Evolutionary conservation across 306 rosid genomes (phyloP), one percentile per base, ranked within the genome.

Genomic region (Begonia peltatifolia): DNA sequence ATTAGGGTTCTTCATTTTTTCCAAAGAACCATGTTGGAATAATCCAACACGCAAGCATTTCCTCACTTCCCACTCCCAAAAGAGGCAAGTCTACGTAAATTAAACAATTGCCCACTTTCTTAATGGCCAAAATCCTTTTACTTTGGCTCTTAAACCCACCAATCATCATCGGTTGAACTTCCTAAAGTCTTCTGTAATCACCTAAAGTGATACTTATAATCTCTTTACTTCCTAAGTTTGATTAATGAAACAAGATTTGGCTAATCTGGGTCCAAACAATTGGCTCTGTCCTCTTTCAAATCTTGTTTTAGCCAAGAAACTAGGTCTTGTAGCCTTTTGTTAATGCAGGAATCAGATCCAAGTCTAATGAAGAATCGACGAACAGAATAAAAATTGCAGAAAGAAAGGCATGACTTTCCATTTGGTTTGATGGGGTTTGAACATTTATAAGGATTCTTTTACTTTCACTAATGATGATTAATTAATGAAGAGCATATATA

Each of bases 331-430:
- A 30, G 38, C 38, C 48, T 44, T 44, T 44, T 44, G 46, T 44
- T 44, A 10, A 43, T 22, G 61, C 50, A 55, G 30, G 56, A 47
- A 66, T 59, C 47, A 60, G 47, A 60, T 56, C 64, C 48, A 44
- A 44, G n/a, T 44, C 14, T 44, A 12, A 42, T 5, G 12, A 44
- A 4, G 48, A 11, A 0, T 44, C 14, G 12, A 30, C 3, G 38
- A 30, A 7, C 38, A 30, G 14, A 23, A 14, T 25, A 13, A 44
- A 9, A 14, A 56, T 11, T n/a, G 16, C 30, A 36, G 44, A 41
- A 50, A 41, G 38, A 41, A 52, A 52, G 63, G 63, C 58, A 66
- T 70, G 75, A 68, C 76, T 61, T 81, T 68, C 50, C 67, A 80
- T 54, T 64, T 68, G 35, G 47, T 56, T 25, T 64, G 20, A 6